Conservation (phyloP, 2,329 filamentous ascomycete genomes). For the Fusarium falciforme region DNA sequence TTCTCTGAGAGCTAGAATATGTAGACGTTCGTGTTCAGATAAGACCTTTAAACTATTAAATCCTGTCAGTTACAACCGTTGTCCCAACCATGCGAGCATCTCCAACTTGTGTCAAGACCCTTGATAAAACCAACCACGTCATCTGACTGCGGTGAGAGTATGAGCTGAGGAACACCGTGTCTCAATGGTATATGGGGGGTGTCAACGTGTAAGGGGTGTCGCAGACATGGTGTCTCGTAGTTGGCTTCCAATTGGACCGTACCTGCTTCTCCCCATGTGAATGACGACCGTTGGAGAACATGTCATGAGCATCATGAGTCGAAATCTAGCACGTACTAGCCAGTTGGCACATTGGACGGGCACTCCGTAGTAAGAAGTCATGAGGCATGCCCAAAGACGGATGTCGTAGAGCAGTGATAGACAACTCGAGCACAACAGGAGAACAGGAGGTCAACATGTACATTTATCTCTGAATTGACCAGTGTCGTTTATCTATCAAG, state of each 20-base stretch:
- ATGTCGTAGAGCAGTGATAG: neutral
- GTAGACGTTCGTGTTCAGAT: slow-evolving; percentile 5
- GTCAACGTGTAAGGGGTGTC: neutral
- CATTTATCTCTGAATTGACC: neutral
- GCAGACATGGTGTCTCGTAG: neutral
- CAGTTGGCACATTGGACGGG: neutral
- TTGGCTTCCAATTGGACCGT: neutral
- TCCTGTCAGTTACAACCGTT: neutral
- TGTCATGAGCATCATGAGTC: neutral
- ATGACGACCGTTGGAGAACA: neutral
- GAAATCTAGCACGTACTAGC: neutral
- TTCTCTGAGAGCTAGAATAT: neutral
- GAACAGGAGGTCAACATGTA: neutral
- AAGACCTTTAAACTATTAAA: slow-evolving; percentile 1
- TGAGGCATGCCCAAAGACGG: neutral
- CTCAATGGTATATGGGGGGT: neutral
- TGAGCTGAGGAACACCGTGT: neutral
- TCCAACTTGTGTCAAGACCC: neutral
- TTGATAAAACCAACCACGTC: neutral
- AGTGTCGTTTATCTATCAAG: neutral
- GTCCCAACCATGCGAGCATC: neutral
- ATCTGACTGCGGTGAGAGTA: neutral
- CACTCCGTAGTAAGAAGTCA: neutral
- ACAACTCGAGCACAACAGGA: neutral
- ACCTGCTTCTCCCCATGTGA: neutral